Conservation (phyloP, 345 rosid genomes). For the Arabidopsis suecica region DNA sequence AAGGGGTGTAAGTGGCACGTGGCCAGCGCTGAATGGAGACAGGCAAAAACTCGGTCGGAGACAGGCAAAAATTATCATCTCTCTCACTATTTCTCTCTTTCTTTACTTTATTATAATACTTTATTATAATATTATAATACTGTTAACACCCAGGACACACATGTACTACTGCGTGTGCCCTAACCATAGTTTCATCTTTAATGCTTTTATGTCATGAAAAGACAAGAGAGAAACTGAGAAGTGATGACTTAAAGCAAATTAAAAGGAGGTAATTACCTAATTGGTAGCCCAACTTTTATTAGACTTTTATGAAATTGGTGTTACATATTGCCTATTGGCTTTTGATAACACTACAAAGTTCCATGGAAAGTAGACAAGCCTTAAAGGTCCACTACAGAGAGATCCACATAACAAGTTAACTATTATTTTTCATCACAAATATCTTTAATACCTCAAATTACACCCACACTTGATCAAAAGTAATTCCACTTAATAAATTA, state of each 20-base stretch:
- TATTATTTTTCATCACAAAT: background rate
- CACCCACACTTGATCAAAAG: background rate
- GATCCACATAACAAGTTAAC: slow-evolving; percentile 13
- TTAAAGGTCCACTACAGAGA: slow-evolving; percentile 18
- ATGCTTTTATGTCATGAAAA: slow-evolving; percentile 25
- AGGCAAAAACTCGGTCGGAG: too few species aligned
- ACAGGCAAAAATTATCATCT: too few species aligned
- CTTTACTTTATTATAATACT: too few species aligned
- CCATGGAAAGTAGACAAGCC: background rate
- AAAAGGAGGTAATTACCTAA: slow-evolving; percentile 7
- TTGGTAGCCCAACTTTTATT: slow-evolving; percentile 1
- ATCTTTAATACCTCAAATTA: background rate
- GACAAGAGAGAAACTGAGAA: slow-evolving; percentile 12
- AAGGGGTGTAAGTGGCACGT: too few species aligned
- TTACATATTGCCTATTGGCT: slow-evolving; percentile 1
- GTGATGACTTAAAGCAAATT: slow-evolving; percentile 13
- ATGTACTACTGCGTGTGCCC: too few species aligned
- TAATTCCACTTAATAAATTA: background rate
- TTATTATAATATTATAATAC: too few species aligned
- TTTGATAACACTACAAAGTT: slow-evolving; percentile 19
- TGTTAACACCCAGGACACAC: too few species aligned
- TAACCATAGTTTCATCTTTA: slow-evolving; percentile 25
- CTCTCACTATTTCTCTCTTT: too few species aligned
- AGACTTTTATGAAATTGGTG: slow-evolving; percentile 6
- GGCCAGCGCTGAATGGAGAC: too few species aligned